Conservation (phyloP, 306 rosid genomes). For the Glycine latifolia region DNA sequence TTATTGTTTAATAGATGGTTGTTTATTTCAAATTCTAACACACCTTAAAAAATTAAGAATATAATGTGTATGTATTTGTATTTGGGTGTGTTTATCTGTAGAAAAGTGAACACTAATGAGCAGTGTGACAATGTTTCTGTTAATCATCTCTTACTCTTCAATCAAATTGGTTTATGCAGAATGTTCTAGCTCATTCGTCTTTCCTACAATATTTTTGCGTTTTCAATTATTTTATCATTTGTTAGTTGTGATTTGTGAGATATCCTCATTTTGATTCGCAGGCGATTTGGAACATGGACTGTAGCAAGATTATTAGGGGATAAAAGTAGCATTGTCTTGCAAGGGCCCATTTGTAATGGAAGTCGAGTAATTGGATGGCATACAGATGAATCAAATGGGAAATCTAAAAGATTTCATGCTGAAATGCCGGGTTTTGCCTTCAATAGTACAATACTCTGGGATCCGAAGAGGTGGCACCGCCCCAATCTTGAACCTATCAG, state of each 20-base stretch:
- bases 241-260: constrained; percentile 34
- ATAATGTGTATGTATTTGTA: background rate
- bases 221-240: constrained; percentile 5
- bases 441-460: constrained; percentile 91
- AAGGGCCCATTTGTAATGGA: constrained; percentile 90
- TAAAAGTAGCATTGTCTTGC: constrained; percentile 52
- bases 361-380: constrained; percentile 90
- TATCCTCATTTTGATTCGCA: constrained; percentile 49
- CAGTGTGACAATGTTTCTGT: background rate
- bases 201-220: background rate
- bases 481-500: constrained; percentile 75
- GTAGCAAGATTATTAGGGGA: constrained; percentile 65
- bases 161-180: constrained; percentile 25
- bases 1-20: background rate
- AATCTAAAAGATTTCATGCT: constrained; percentile 71
- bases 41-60: background rate
- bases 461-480: constrained; percentile 81
- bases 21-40: background rate
- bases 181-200: background rate
- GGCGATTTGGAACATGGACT: constrained; percentile 91
- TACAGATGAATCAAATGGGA: constrained; percentile 54
- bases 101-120: background rate
- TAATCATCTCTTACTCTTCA: constrained; percentile 13
- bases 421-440: constrained; percentile 88
- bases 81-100: background rate